Base-by-base conservation (phyloP, 345 rosid genomes). In the Noccaea bulbosa region DNA sequence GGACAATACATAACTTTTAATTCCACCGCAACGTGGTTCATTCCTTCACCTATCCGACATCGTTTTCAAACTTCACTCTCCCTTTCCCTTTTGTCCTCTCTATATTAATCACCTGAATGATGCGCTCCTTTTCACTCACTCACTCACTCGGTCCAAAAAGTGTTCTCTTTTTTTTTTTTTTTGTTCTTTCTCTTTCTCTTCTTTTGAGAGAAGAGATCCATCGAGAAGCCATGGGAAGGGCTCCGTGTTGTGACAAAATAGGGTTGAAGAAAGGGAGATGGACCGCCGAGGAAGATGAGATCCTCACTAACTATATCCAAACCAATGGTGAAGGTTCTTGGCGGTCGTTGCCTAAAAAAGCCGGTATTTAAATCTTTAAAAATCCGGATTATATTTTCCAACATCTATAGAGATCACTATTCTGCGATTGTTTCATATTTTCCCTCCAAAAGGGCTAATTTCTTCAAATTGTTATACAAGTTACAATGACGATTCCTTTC, bases 181-280 rank as follows among this genome's bases (percentile, higher is more conserved):
- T 40, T 35, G 56, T 0, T 61, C 38, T 65, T 30, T 75, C 22
- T 53, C 38, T 45, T 11, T 75, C 24, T 39, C 12, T 34, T 45
- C 9, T 46, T 16, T 39, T 14, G 8, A 34, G 32, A 61, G 32
- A 43, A 54, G 39, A 53, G 58, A 61, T 12, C 14, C 52, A 61
- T 12, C 10, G 41, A 37, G 58, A 15, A 50, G 60, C 40, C 6
- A 93, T 90, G 97, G 98, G 96, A 64, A 88, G 98, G 48, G 81
- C 95, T 9, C 93, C 97, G 2, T 93, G 97, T 57, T 93, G 98
- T 76, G 93, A 87, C 80, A 90, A 93, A 60, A 82, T 86, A 3
- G 97, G 97, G 51, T 67, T 93, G 71, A 93, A 83, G 85, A 87
- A 64, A 72, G 98, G 97, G 11, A 83, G 95, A 77, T 93, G 97